Conservation (phyloP, 768 basidiomycete species). For the Rhizopogon salebrosus region DNA sequence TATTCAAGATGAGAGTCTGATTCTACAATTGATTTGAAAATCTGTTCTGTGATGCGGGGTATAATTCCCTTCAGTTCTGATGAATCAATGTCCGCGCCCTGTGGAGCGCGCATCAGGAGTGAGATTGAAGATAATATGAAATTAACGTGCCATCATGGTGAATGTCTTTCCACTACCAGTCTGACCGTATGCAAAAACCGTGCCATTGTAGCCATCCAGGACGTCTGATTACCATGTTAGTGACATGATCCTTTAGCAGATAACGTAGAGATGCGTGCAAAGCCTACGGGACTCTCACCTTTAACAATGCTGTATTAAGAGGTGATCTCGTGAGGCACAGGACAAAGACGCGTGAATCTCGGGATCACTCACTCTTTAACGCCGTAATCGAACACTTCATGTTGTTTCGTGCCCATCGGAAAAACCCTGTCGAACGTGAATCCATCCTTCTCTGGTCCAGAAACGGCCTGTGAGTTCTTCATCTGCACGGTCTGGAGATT, state of each 20-base stretch:
- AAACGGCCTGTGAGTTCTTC: slow-evolving; percentile 59
- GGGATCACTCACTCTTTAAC: slow-evolving; percentile 79
- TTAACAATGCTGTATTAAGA: slow-evolving; percentile 68
- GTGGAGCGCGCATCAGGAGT: slow-evolving; percentile 5
- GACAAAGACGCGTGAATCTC: slow-evolving; percentile 2
- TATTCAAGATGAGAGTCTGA: slow-evolving; percentile 96
- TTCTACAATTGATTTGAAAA: slow-evolving; percentile 95
- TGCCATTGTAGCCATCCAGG: slow-evolving; percentile 97
- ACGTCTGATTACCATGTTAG: slow-evolving; percentile 62
- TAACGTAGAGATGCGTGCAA: background rate
- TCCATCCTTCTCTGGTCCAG: slow-evolving; percentile 92
- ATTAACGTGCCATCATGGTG: slow-evolving; percentile 86
- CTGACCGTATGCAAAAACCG: slow-evolving; percentile 96
- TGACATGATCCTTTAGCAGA: background rate
- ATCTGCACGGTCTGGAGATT: slow-evolving; percentile 81
- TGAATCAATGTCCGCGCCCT: slow-evolving; percentile 98
- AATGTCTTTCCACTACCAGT: slow-evolving; percentile 97
- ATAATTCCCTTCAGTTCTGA: slow-evolving; percentile 94
- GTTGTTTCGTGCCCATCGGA: slow-evolving; percentile 84
- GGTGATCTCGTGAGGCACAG: slow-evolving; percentile 12
- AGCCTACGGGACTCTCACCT: slow-evolving; percentile 41
- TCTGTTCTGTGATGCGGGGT: slow-evolving; percentile 97
- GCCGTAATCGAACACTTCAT: slow-evolving; percentile 97
- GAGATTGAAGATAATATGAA: slow-evolving; percentile 1
- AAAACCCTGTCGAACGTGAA: slow-evolving; percentile 98